Evolutionary conservation across 768 basidiomycete genomes (phyloP).

Genomic region (Lanmaoa pseudosensibilis): DNA sequence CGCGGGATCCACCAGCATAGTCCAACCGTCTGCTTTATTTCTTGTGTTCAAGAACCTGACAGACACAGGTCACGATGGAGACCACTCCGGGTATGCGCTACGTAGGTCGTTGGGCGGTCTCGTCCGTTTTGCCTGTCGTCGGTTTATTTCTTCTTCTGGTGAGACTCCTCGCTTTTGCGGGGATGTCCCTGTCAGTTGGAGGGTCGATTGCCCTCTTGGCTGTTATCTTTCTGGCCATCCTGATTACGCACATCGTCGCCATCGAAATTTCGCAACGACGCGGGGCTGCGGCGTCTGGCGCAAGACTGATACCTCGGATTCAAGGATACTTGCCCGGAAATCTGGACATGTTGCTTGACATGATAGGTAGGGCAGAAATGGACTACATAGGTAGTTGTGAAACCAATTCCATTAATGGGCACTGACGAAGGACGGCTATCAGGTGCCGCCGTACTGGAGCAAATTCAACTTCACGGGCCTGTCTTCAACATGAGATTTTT

Average conservation of each 20-base stretch:
- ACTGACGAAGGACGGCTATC: background rate
- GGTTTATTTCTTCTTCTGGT: slow-evolving; percentile 14
- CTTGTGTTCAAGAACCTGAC: background rate
- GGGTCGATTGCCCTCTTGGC: slow-evolving; percentile 6
- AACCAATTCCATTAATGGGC: background rate
- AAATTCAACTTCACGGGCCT: slow-evolving; percentile 25
- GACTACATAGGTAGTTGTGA: slow-evolving; percentile 38
- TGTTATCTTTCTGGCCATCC: background rate
- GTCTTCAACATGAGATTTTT: slow-evolving; percentile 45
- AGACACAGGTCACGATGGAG: slow-evolving; percentile 12
- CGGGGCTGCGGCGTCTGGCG: slow-evolving; percentile 25
- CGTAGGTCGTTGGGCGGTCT: slow-evolving; percentile 14
- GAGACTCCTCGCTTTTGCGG: slow-evolving; percentile 9
- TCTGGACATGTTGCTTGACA: slow-evolving; percentile 31
- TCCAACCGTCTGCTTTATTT: too few species aligned
- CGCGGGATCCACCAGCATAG: too few species aligned
- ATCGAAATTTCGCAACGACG: slow-evolving; percentile 9
- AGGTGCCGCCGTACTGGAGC: slow-evolving; percentile 30
- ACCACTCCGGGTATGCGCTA: slow-evolving; percentile 27
- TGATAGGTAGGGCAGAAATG: slow-evolving; percentile 19
- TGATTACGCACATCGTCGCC: slow-evolving; percentile 1
- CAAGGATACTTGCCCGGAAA: slow-evolving; percentile 37
- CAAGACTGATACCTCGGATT: slow-evolving; percentile 32
- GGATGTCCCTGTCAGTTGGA: slow-evolving; percentile 10
- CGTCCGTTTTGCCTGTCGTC: slow-evolving; percentile 12